Percentiles rank a stretch among this genome's conserved stretches.
Evolutionary conservation across 805 yeast species (phyloP).

Genomic region (Pichia exigua): DNA sequence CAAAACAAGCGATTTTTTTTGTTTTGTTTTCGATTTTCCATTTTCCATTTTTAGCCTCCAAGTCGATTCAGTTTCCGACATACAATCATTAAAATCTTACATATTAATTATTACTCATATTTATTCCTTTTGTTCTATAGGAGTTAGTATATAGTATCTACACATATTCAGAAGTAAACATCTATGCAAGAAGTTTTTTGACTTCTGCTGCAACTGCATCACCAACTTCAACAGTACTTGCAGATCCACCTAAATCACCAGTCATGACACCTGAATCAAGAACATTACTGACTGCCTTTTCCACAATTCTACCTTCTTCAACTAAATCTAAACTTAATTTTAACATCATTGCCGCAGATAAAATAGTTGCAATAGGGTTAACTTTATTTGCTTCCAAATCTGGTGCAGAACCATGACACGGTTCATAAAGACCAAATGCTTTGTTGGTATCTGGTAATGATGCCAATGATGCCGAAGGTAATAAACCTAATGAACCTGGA

Average conservation of each 20-base stretch:
- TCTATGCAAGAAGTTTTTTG: slow-evolving; percentile 24
- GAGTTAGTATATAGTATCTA: neutral
- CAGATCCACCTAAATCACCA: slow-evolving; percentile 83
- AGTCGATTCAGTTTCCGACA: too few species aligned
- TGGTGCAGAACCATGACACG: slow-evolving; percentile 98
- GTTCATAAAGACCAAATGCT: slow-evolving; percentile 96
- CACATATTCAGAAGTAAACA: neutral
- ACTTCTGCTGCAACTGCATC: slow-evolving; percentile 82
- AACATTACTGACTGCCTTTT: slow-evolving; percentile 77
- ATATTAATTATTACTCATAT: too few species aligned
- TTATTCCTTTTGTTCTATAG: neutral
- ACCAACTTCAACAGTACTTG: slow-evolving; percentile 84
- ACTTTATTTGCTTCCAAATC: slow-evolving; percentile 83
- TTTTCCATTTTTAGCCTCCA: neutral
- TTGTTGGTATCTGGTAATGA: slow-evolving; percentile 92
- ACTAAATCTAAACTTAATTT: slow-evolving; percentile 76
- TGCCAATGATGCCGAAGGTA: slow-evolving; percentile 94
- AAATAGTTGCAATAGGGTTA: slow-evolving; percentile 90
- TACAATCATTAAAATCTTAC: too few species aligned
- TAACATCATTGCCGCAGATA: slow-evolving; percentile 97
- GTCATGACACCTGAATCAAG: slow-evolving; percentile 83
- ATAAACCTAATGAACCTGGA: slow-evolving; percentile 93
- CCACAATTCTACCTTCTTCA: slow-evolving; percentile 82
- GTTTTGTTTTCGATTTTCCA: neutral
- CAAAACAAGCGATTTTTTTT: neutral